Evolutionary conservation across 2,329 filamentous ascomycete species (phyloP).

Genomic region (Exophiala lecanii-corni): DNA sequence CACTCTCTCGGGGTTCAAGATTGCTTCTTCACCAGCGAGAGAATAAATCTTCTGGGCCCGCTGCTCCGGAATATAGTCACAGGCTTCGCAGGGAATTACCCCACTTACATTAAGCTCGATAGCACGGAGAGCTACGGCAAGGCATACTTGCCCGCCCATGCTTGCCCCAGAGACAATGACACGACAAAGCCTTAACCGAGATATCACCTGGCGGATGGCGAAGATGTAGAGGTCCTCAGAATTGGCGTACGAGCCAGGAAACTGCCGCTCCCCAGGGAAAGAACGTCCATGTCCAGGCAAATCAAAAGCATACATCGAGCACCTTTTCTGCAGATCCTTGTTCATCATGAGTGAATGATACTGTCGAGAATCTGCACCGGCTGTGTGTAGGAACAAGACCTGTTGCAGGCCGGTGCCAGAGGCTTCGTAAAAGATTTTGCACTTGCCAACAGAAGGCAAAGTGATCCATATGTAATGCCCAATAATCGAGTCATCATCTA

Average conservation of each 20-base stretch:
- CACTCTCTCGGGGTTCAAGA: conserved; percentile 20
- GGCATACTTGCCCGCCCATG: conserved; percentile 20
- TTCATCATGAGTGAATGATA: conserved; percentile 21
- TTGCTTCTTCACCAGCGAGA: conserved; percentile 13
- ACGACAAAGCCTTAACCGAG: conserved; percentile 7
- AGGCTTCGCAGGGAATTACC: conserved; percentile 21
- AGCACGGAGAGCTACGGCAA: conserved; percentile 15
- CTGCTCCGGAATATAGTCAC: conserved; percentile 15
- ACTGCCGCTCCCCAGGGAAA: conserved; percentile 14
- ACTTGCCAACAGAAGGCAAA: conserved; percentile 13
- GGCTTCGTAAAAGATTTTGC: conserved; percentile 23
- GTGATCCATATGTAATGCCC: conserved; percentile 21
- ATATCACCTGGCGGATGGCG: conserved; percentile 13
- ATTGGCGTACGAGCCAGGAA: conserved; percentile 15
- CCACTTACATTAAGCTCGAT: conserved; percentile 13
- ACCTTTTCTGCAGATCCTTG: conserved; percentile 10
- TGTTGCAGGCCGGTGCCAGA: conserved; percentile 13
- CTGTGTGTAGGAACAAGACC: conserved; percentile 21
- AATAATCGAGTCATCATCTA: conserved; percentile 19
- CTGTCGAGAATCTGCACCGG: conserved; percentile 18
- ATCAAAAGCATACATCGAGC: conserved; percentile 22
- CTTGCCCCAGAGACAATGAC: conserved; percentile 16
- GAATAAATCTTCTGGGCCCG: conserved; percentile 14
- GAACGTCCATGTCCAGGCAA: conserved; percentile 22
- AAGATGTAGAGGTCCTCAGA: conserved; percentile 20